Evolutionary conservation across 495 filamentous ascomycete genomes (phyloP), one percentile per base, ranked within the genome.

Genomic region (Pyrenula aspistea): DNA sequence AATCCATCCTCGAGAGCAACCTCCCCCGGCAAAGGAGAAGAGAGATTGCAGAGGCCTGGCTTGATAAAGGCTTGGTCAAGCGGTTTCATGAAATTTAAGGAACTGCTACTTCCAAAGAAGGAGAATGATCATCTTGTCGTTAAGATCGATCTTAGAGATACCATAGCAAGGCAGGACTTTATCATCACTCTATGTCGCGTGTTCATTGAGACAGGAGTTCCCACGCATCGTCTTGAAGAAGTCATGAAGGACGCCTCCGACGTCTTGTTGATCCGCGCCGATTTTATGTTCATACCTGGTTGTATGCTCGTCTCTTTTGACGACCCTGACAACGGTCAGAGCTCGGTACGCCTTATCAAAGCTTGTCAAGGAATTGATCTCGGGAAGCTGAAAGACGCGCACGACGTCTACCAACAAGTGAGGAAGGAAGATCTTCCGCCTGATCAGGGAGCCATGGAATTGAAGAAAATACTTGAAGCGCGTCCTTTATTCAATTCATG

Each of bases 281-380:
- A 95, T 58, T 96, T 95, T 62, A 71, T 96, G 49, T 96, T 96
- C 65, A 83, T 96, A 22, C 92, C 92, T 1, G 89, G 89, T 20
- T 94, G 88, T 63, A 97, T 96, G 92, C 88, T 97, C 59, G 85
- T 95, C 57, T 90, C 89, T 2, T 96, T 97, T 64, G 92, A 95
- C 63, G 92, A 97, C 70, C 77, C 80, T 22, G 79, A 83, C 22
- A 94, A 89, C 10, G 91, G 96, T 63, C 96, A 92, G 10, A 90
- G 91, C 4, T 92, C 95, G 67, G 87, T 96, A 54, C 92, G 93
- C 67, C 82, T 97, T 49, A 85, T 97, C 12, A 81, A 87, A 24
- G 76, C 81, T 8, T 69, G 67, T 1, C 87, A 91, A 66, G 91
- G 88, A 0, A 79, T 96, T 49, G 87, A 97, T 68, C 74, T 97